Evolutionary conservation across 1,284 basidiomycete species (phyloP), one percentile per base, ranked within the genome.

Genomic region (Microbotryomycetes sp.): DNA sequence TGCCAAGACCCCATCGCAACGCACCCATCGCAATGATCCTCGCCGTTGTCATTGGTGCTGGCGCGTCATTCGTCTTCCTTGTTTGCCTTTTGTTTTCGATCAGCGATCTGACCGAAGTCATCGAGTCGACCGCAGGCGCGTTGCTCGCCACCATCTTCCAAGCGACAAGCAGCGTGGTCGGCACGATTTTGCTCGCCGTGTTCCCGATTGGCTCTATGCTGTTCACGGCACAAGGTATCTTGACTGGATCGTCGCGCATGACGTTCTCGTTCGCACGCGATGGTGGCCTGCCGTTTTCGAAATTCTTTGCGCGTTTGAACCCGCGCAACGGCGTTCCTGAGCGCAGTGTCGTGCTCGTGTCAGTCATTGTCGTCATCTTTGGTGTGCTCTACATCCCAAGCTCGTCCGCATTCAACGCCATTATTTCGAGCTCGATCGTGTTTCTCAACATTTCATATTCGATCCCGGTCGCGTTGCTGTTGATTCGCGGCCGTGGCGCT

Each of bases 201-300:
- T 77, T 79, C 68, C 76, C 78, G 1, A 73, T 78, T 51, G 61
- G 73, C 30, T 73, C 71, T 21, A 78, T 79, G 78, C 72, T 71
- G 21, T 74, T 55, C 21, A 64, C 68, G 15, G 62, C 54, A 15
- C 68, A 70, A 57, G 73, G 83, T 23, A 81, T 85, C 64, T 79
- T 82, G 60, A 84, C 83, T 52, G 83, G 83, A 2, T 81, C 83
- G 13, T 85, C 84, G 1, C 80, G 86, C 21, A 83, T 85, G 70
- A 83, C 82, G 1, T 85, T 83, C 77, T 82, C 83, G 41, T 87
- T 88, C 66, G 85, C 86, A 0, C 79, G 85, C 1, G 87, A 88
- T 74, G 76, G 79, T 56, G 78, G 87, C 1, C 52, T 70, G 23
- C 85, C 84, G 1, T 81, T 85, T 67, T 80, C 81, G 27, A 52